These are phyloP conservation scores for Russula foetens DNA, from an alignment of 768 basidiomycete genomes.

Conservation along the genomic window DNA sequence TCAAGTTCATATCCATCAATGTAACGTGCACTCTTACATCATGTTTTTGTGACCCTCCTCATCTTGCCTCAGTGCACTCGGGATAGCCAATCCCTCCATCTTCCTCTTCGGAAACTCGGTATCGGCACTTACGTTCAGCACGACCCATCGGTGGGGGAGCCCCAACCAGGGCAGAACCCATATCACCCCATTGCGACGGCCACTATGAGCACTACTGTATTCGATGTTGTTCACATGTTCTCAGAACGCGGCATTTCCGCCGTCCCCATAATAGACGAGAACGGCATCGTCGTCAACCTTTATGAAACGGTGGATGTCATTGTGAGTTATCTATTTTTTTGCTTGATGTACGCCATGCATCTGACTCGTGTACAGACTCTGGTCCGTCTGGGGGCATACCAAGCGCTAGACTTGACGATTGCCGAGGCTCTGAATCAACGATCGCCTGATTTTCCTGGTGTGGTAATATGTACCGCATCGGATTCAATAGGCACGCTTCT, in stretches of 20 bases:
- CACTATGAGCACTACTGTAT: conserved; percentile 83
- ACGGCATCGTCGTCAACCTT: conserved; percentile 89
- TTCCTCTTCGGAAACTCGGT: conserved; percentile 74
- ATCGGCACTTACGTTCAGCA: conserved; percentile 84
- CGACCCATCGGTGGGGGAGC: conserved; percentile 39
- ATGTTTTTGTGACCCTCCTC: background rate
- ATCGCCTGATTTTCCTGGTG: conserved; percentile 91
- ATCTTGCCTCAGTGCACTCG: conserved; percentile 58
- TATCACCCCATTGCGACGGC: conserved; percentile 92
- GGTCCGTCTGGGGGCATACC: conserved; percentile 89
- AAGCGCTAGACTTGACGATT: conserved; percentile 91
- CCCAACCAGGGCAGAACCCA: conserved; percentile 51
- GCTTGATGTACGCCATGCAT: background rate
- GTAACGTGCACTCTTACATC: conserved; percentile 37
- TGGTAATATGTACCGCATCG: conserved; percentile 88
- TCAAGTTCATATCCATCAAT: conserved; percentile 98
- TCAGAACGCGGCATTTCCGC: conserved; percentile 92
- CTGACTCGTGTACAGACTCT: conserved; percentile 55
- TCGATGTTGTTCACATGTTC: conserved; percentile 98
- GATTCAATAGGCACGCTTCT: conserved; percentile 90
- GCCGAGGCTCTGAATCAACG: conserved; percentile 88
- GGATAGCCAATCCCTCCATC: conserved; percentile 75
- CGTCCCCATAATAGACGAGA: conserved; percentile 90
- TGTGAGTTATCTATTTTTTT: conserved; percentile 52
- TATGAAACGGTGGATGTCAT: conserved; percentile 99